phyloP scores from a whole-genome alignment of 2,329 filamentous ascomycete genomes.

The Stagonosporopsis rhizophila region DNA sequence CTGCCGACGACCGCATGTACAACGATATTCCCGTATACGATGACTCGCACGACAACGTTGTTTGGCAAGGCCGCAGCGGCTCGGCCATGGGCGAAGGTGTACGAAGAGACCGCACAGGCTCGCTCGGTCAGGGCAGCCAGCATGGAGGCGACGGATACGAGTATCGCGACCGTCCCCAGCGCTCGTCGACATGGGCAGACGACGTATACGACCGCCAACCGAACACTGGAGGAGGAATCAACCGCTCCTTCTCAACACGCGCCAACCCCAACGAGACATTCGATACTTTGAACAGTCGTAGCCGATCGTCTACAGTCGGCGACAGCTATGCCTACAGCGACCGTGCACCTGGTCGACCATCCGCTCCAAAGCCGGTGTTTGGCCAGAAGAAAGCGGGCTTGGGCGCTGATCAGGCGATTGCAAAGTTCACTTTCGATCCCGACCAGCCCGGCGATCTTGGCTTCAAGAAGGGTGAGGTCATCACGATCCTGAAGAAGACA shows the following conservation, averaged over 20 bases:
- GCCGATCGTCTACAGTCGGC: constrained; percentile 52
- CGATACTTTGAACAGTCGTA: constrained; percentile 51
- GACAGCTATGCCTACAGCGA: constrained; percentile 64
- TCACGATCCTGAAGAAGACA: constrained; percentile 92
- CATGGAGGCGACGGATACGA: constrained; percentile 54
- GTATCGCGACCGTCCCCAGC: constrained; percentile 64
- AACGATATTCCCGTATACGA: constrained; percentile 94
- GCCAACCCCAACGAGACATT: constrained; percentile 60
- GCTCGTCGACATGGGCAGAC: constrained; percentile 77
- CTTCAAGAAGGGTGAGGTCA: constrained; percentile 97
- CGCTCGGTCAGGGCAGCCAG: constrained; percentile 38
- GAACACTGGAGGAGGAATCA: constrained; percentile 46
- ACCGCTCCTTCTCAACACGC: constrained; percentile 59
- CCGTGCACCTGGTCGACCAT: constrained; percentile 73
- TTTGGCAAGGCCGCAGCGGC: constrained; percentile 80
- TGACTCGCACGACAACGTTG: constrained; percentile 78
- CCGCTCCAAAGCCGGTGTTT: constrained; percentile 90
- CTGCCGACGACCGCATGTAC: constrained; percentile 75
- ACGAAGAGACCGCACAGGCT: constrained; percentile 57
- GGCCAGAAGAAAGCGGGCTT: constrained; percentile 55
- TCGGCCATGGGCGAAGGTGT: constrained; percentile 73
- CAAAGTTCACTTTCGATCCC: constrained; percentile 91
- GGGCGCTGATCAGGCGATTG: constrained; percentile 80
- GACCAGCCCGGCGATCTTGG: constrained; percentile 91
- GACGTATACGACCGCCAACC: constrained; percentile 71